Base-by-base conservation (phyloP, 345 rosid genomes). In the Sonneratia alba region DNA sequence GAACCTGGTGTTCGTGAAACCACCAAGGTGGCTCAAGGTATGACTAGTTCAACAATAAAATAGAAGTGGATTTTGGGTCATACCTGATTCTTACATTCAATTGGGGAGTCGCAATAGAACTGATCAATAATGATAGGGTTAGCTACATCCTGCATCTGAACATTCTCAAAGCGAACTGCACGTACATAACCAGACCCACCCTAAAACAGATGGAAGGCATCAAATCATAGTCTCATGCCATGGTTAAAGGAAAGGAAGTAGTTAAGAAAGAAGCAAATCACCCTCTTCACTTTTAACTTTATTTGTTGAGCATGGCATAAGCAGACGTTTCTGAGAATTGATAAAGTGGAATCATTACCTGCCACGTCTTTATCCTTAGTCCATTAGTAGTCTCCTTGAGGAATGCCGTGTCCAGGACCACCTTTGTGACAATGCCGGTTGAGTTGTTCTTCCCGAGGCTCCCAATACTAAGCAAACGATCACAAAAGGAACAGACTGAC, bases 351-450 rank as follows among this genome's bases (percentile, higher is more conserved):
- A 57, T 55, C 68, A 67, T 79, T 84, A 92, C 99, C 99, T 95
- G 99, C 97, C 96, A 95, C 53, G 99, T 91, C 79, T 95, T 95
- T 73, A 95, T 95, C 83, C 99, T 89, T 75, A 95, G 83, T 56
- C 99, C 99, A 74, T 90, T 95, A 34, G 90, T 83, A 48, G 99
- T 89, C 76, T 92, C 91, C 56, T 76, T 83, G 71, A 95, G 78
- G 51, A 81, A 74, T 64, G 98, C 98, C 66, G 97, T 89, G 81
- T 95, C 98, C 80, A 95, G 72, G 71, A 95, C 93, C 73, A 95
- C 91, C 78, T 90, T 90, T 42, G 93, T 68, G 66, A 95, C 99
- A 12, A 83, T 80, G 73, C 79, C 99, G 14, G 74, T 85, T 0
- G 97, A 87, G 84, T 87, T 88, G 80, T 82, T 87, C 89, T 87